Evolutionary conservation across 192 early-diverging fungal genomes (phyloP).

Genomic region (Rhizoclosmatium sp.): DNA sequence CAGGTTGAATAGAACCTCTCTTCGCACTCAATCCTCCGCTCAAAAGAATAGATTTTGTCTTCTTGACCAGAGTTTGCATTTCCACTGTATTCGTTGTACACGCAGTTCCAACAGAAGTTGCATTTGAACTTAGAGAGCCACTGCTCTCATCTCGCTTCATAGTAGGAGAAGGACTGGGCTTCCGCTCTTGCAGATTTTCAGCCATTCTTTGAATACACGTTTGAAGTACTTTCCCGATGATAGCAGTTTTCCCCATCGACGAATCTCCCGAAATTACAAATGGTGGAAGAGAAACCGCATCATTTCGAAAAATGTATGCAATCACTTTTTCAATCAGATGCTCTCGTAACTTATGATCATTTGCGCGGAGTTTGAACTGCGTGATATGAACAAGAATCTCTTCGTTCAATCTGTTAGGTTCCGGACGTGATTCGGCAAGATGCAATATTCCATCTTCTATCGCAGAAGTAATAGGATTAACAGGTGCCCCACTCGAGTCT

Average conservation of each 20-base stretch:
- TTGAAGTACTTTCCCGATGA: constrained; percentile 25
- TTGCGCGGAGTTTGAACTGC: constrained; percentile 15
- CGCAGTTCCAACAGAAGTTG: constrained; percentile 5
- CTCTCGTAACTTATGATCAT: constrained; percentile 24
- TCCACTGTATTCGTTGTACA: constrained; percentile 10
- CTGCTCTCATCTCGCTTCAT: neutral
- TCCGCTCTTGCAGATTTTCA: neutral
- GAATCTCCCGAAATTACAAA: constrained; percentile 16
- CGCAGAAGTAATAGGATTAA: neutral
- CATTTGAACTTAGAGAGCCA: constrained; percentile 9
- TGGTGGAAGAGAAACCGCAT: constrained; percentile 18
- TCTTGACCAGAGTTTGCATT: neutral
- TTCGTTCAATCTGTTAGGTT: constrained; percentile 10
- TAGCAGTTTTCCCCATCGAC: constrained; percentile 28
- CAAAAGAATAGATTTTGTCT: neutral
- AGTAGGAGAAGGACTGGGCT: neutral
- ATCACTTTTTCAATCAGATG: constrained; percentile 36
- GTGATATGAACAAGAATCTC: constrained; percentile 20
- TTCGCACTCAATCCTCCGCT: neutral
- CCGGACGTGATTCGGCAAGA: neutral
- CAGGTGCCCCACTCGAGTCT: neutral
- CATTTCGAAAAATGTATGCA: constrained; percentile 9
- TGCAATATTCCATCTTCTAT: neutral
- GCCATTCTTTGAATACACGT: neutral
- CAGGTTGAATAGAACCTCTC: constrained; percentile 4